Base-by-base conservation (phyloP, 306 rosid genomes). In the Quercus alba region DNA sequence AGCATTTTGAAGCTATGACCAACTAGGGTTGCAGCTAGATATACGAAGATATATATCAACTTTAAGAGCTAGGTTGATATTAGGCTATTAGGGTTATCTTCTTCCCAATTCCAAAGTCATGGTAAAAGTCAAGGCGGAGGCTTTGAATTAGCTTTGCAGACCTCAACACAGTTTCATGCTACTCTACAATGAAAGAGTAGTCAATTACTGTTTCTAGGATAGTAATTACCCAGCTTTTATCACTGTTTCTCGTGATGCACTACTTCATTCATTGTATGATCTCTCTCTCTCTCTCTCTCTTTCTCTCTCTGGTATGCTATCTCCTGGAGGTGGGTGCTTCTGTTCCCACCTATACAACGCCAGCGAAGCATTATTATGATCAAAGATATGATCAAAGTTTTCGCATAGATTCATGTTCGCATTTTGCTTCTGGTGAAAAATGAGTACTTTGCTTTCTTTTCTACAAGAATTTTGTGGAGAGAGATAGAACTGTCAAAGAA, bases 261-360 rank as follows among this genome's bases (percentile, higher is more conserved):
- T 3, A 38, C 21, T 74, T 31, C 17, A 6, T 41, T 49, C 33
- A 72, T 81, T 76, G 74, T 23, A 56, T 52, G 63, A 64, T 81
- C 78, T 83, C 78, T 62, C 74, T 46, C 52, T 46, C 52, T 44
- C 52, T 46, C 54, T 46, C 0, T 46, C 52, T 46, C 54, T 72
- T 25, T 33, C 55, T 71, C 72, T 28, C 44, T 61, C 70, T 59
- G 59, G 69, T 38, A 75, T 70, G 76, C 44, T 23, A 41, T 41
- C n/a, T 55, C 21, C 6, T n/a, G 63, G 79, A 72, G 85, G 72
- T 86, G 90, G 84, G 77, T 78, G 67, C 79, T 76, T 81, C 86
- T 85, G 83, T 85, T 83, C 69, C 81, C 83, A 82, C 73, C 83
- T 82, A 41, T 8, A 83, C 81, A 78, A 75, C 87, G 81, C 80